Base-by-base conservation (phyloP, 192 early-diverging fungal species). In the Obelidium mucronatum region DNA sequence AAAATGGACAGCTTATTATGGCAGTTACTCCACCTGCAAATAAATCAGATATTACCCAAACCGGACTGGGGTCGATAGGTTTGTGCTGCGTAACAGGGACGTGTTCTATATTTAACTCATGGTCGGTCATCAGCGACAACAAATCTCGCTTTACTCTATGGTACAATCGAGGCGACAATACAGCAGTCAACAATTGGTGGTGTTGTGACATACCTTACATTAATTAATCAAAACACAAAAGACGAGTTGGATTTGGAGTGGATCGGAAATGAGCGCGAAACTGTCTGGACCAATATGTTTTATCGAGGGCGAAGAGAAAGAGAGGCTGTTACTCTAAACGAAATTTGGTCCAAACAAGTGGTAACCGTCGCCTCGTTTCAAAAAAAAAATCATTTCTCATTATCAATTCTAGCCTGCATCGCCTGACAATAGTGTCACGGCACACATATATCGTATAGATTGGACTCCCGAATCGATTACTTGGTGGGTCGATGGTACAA, bases 221-320 rank as follows among this genome's bases (percentile, higher is more conserved):
- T 64, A 35, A 63, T 60, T 35, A 74, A 60, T 28, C 55, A 60
- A 35, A 65, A 26, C 8, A 33, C 59, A 28, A n/a, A 22, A 52
- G 74, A 76, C 52, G 74, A 76, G 37, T 34, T 76, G 8, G 74
- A 76, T 48, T 76, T 28, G n/a, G 74, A 76, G 33, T 74, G 61
- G 56, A 60, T 73, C 40, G 70, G 54, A 36, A 40, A 59, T 73
- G 53, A 60, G 24, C 24, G 55, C 8, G 5, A 22, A 31, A 58
- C 55, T 1, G 55, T 62, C 11, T 76, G 74, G 74, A 76, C 74
- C 4, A 76, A 76, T 53, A 67, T 76, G 17, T 76, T 76, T 52
- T 76, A 68, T 42, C 15, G 66, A 35, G 22, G 55, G 0, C 55
- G 8, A 8, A 36, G 73, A 64, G 56, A 74, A 48, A 4, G 55